Evolutionary conservation across 2,329 filamentous ascomycete species (phyloP), one percentile per base, ranked within the genome.

Genomic region (Coniochaeta prunicola): DNA sequence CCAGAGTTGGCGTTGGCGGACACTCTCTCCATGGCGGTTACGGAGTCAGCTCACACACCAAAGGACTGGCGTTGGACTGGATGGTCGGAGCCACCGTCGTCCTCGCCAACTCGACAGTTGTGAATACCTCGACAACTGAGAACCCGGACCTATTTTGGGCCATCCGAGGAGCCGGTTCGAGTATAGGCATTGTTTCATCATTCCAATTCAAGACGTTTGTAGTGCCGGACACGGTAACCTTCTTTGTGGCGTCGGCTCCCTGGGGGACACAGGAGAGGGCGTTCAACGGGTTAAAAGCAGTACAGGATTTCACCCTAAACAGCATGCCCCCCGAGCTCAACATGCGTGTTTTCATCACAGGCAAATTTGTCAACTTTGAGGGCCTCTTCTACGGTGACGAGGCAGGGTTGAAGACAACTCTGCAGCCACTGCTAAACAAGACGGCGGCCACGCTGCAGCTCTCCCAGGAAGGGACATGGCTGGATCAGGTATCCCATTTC

Each of bases 91-190:
- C 70, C 1, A 71, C 66, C 1, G 67, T 76, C 4, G 70, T 75
- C 3, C 67, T 75, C n/a, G 73, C 73, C 58, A 70, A 74, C 62
- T 70, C 69, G 4, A 70, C 65, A 24, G 58, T 72, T 0, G 69
- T 74, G 12, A 65, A 69, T 56, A 66, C 65, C 50, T 75, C 72
- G 0, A 59, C 65, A 15, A 66, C 62, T 1, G 70, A 74, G 60
- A 73, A 76, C 61, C 34, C 66, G 0, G 76, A 77, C 21, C 67
- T 77, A 9, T 76, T 74, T 65, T 77, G 75, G 75, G 75, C 74
- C 2, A 42, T 77, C 13, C 73, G 73, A 17, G 75, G 75, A 12
- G 74, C 74, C 0, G 75, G 74, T 6, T 69, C 70, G 1, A 74
- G 70, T 2, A 73, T 76, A 57, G 75, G 73, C 6, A 67, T 77